Evolutionary conservation across 495 filamentous ascomycete species (phyloP).

Genomic region (Elasticomyces elasticus): DNA sequence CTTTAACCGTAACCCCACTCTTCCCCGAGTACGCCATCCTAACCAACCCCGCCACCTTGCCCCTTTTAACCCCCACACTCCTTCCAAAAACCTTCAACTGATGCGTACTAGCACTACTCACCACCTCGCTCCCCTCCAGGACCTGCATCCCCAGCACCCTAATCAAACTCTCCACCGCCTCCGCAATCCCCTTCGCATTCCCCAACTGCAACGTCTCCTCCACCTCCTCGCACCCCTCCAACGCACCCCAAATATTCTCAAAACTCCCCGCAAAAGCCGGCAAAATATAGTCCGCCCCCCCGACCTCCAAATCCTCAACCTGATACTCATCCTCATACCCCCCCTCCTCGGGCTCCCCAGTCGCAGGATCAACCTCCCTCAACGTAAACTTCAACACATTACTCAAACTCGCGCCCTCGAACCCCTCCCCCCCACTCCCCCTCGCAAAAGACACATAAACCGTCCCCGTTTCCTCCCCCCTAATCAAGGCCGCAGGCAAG

Average conservation of each 20-base stretch:
- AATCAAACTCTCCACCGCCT: slow-evolving; percentile 85
- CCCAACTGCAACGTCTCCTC: slow-evolving; percentile 86
- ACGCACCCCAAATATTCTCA: slow-evolving; percentile 93
- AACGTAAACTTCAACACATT: slow-evolving; percentile 94
- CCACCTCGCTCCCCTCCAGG: slow-evolving; percentile 84
- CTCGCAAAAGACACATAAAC: slow-evolving; percentile 94
- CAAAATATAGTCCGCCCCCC: slow-evolving; percentile 84
- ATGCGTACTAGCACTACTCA: slow-evolving; percentile 78
- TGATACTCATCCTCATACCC: slow-evolving; percentile 98
- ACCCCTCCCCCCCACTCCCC: slow-evolving; percentile 51
- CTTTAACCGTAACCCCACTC: slow-evolving; percentile 88
- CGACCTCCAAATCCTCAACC: slow-evolving; percentile 85
- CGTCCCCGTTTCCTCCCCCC: slow-evolving; percentile 74
- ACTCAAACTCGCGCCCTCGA: slow-evolving; percentile 70
- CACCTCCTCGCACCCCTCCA: slow-evolving; percentile 66
- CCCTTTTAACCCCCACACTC: slow-evolving; percentile 65
- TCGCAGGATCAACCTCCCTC: slow-evolving; percentile 96
- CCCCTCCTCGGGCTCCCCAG: slow-evolving; percentile 77
- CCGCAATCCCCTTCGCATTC: slow-evolving; percentile 82
- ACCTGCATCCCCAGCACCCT: slow-evolving; percentile 84
- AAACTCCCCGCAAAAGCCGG: slow-evolving; percentile 92
- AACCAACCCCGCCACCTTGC: slow-evolving; percentile 75
- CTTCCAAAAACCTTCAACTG: slow-evolving; percentile 93
- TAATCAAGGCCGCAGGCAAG: slow-evolving; percentile 72
- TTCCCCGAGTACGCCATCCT: slow-evolving; percentile 91